These are phyloP conservation scores for Tolypocladium nubicola DNA, from an alignment of 2,329 filamentous ascomycete species.

Conservation along the genomic window DNA sequence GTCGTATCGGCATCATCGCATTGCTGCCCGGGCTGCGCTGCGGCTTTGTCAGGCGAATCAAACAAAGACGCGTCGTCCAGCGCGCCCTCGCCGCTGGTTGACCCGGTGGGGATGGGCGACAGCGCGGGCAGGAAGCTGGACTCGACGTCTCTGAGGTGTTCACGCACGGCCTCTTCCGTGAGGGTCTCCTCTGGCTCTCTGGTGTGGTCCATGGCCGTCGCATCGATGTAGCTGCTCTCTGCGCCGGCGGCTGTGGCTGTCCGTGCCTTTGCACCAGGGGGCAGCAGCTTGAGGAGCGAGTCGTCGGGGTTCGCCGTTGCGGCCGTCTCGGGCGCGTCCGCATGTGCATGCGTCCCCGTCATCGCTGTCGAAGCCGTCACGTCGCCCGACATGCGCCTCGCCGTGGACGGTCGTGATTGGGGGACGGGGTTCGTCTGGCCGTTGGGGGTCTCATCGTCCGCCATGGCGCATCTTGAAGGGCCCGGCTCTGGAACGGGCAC, in stretches of 20 bases:
- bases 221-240: constrained; percentile 33
- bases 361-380: neutral
- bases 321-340: neutral
- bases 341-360: neutral
- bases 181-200: constrained; percentile 32
- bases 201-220: constrained; percentile 24
- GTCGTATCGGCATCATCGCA: constrained; percentile 12
- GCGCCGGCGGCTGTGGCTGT: constrained; percentile 1
- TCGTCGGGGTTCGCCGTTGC: constrained; percentile 3
- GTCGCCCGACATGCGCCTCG: constrained; percentile 12
- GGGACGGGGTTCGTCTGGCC: constrained; percentile 10
- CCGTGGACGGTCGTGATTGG: constrained; percentile 13
- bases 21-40: constrained; percentile 9
- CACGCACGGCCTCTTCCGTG: constrained; percentile 41
- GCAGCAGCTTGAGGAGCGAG: constrained; percentile 4
- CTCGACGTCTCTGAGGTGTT: constrained; percentile 52
- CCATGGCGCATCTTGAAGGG: constrained; percentile 24
- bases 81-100: constrained; percentile 25
- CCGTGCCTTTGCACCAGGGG: constrained; percentile 10
- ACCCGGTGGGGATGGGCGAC: constrained; percentile 42
- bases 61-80: constrained; percentile 52
- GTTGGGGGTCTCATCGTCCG: constrained; percentile 18
- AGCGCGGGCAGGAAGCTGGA: constrained; percentile 52
- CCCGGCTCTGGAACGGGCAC: neutral
- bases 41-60: constrained; percentile 30